Evolutionary conservation across 2,329 filamentous ascomycete genomes (phyloP).

Genomic region (Penicillium griseofulvum): DNA sequence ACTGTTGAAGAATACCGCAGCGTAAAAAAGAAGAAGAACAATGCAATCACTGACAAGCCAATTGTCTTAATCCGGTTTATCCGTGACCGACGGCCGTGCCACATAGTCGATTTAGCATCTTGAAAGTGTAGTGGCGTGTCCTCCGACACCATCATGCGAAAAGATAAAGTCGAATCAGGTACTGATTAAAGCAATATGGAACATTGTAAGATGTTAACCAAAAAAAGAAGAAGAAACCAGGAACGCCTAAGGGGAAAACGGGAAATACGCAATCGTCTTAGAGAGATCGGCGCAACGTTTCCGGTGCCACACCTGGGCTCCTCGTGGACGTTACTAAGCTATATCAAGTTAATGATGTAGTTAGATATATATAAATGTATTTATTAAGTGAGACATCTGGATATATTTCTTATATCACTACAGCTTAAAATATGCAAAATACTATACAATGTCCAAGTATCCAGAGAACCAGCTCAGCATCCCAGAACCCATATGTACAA

Average conservation of each 20-base stretch:
- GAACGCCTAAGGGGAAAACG: not conserved
- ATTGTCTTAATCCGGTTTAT: conserved; percentile 27
- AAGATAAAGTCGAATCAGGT: conserved; percentile 1
- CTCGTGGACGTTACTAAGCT: not conserved
- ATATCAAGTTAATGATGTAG: no score
- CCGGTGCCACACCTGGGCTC: conserved; percentile 3
- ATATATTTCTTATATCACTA: no score
- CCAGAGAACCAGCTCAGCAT: conserved; percentile 5
- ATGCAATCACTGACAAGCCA: conserved; percentile 18
- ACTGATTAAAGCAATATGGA: not conserved
- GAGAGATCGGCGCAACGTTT: conserved; percentile 14
- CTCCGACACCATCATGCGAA: conserved; percentile 26
- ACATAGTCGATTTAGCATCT: conserved; percentile 26
- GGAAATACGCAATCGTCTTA: conserved; percentile 18
- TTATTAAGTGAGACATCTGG: no score
- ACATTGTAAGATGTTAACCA: not conserved
- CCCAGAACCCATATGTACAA: not conserved
- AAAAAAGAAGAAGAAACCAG: conserved; percentile 9
- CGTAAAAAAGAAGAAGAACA: conserved; percentile 26
- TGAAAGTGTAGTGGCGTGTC: conserved; percentile 25
- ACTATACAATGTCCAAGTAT: not conserved
- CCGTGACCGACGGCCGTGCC: conserved; percentile 29
- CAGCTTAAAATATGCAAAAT: not conserved
- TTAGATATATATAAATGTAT: no score
- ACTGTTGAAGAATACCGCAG: conserved; percentile 22